Evolutionary conservation across 805 yeast species (phyloP).

Genomic region (Saturnispora mendoncae): DNA sequence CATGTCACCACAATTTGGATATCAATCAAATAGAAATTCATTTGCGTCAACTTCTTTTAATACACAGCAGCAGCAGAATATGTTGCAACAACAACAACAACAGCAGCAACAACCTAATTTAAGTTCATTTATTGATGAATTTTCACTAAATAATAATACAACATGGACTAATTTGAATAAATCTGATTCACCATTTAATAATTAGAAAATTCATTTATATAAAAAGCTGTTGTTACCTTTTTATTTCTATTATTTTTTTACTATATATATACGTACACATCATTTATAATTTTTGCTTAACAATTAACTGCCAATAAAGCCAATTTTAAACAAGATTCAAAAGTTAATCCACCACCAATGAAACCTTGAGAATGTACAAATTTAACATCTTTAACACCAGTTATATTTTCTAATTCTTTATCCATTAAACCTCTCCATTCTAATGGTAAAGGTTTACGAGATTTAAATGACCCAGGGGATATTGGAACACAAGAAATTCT

Average conservation of each 20-base stretch:
- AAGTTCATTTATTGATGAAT: constrained; percentile 5
- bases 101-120: constrained; percentile 1
- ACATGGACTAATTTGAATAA: constrained; percentile 7
- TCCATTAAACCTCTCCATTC: constrained; percentile 90
- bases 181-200: constrained; percentile 2
- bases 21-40: constrained; percentile 7
- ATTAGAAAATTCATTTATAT: not conserved
- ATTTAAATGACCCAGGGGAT: constrained; percentile 62
- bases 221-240: not conserved
- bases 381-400: constrained; percentile 75
- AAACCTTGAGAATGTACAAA: constrained; percentile 95
- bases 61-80: not conserved
- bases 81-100: not conserved
- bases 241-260: not conserved
- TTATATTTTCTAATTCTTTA: constrained; percentile 54
- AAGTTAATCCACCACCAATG: constrained; percentile 82
- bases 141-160: constrained; percentile 4
- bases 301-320: constrained; percentile 11
- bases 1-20: not conserved
- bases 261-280: not conserved
- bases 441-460: constrained; percentile 79
- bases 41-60: constrained; percentile 9
- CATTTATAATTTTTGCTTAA: constrained; percentile 1
- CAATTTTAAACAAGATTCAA: constrained; percentile 39
- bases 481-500: constrained; percentile 83